phyloP scores from a whole-genome alignment of 495 filamentous ascomycete species.

The Tuber melanosporum region DNA sequence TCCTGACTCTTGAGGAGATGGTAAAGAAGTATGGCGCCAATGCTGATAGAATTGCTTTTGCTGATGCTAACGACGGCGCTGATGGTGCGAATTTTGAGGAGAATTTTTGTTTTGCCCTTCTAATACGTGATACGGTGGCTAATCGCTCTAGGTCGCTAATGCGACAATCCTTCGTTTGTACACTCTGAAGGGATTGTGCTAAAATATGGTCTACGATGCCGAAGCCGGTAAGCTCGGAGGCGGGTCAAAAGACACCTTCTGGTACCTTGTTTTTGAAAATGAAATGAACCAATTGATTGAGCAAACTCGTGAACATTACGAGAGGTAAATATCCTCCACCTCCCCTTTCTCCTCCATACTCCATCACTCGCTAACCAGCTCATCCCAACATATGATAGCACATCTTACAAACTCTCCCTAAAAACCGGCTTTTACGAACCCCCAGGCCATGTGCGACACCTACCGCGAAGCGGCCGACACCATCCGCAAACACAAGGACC shows the following conservation, averaged over 20 bases:
- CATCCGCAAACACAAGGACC: conserved; percentile 73
- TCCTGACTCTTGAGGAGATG: conserved; percentile 80
- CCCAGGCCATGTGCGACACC: conserved; percentile 68
- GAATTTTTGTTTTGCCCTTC: conserved; percentile 68
- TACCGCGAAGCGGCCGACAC: conserved; percentile 77
- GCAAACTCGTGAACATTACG: conserved; percentile 70
- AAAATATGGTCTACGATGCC: conserved; percentile 66
- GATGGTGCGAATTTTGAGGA: conserved; percentile 98
- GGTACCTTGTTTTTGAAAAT: conserved; percentile 86
- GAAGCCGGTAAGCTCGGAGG: conserved; percentile 57
- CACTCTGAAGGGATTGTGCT: conserved; percentile 85
- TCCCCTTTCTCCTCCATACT: not conserved
- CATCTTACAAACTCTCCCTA: conserved; percentile 82
- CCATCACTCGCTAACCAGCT: conserved; percentile 37
- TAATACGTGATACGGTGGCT: conserved; percentile 67
- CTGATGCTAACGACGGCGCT: conserved; percentile 89
- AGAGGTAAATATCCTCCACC: conserved; percentile 48
- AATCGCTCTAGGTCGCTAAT: not conserved
- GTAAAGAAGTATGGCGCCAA: conserved; percentile 91
- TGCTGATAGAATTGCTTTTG: conserved; percentile 85
- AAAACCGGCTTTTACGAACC: conserved; percentile 89
- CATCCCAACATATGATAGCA: conserved; percentile 40
- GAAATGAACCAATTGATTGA: conserved; percentile 76
- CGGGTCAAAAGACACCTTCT: conserved; percentile 67
- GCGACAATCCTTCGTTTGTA: conserved; percentile 41